Conservation (phyloP, 768 basidiomycete species). For the Phaeotremella skinneri region DNA sequence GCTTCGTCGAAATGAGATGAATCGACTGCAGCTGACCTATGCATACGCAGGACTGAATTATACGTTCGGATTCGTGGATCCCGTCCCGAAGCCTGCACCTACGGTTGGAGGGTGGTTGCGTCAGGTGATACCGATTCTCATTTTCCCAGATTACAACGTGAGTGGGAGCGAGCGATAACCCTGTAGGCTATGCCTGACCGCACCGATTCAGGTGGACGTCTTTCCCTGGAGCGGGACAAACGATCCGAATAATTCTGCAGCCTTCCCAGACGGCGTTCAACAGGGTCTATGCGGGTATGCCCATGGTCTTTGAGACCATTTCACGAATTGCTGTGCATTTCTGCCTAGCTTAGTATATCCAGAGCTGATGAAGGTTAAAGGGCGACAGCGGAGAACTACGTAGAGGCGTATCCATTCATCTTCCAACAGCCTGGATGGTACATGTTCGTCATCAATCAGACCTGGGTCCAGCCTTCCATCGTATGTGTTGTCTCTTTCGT, state of each 20-base stretch:
- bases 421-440: slow-evolving; percentile 48
- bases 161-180: slow-evolving; percentile 5
- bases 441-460: slow-evolving; percentile 49
- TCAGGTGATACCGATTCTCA: slow-evolving; percentile 43
- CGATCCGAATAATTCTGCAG: slow-evolving; percentile 15
- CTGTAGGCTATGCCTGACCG: background rate
- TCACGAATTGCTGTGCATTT: too few relatives aligned
- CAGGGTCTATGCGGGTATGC: slow-evolving; percentile 44
- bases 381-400: slow-evolving; percentile 30
- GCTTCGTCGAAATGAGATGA: background rate
- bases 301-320: too few relatives aligned
- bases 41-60: slow-evolving; percentile 39
- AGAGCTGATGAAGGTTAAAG: slow-evolving; percentile 13
- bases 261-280: slow-evolving; percentile 26
- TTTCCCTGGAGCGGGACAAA: slow-evolving; percentile 33
- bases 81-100: slow-evolving; percentile 35
- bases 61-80: slow-evolving; percentile 48
- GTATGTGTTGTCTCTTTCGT: slow-evolving; percentile 27
- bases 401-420: slow-evolving; percentile 34
- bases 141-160: slow-evolving; percentile 44
- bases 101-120: slow-evolving; percentile 41
- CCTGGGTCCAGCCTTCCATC: slow-evolving; percentile 41
- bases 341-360: background rate
- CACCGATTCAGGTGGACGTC: slow-evolving; percentile 35
- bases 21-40: background rate